Base-by-base conservation (phyloP, 1,139 yeast genomes). In the Geotrichum macrosporum region DNA sequence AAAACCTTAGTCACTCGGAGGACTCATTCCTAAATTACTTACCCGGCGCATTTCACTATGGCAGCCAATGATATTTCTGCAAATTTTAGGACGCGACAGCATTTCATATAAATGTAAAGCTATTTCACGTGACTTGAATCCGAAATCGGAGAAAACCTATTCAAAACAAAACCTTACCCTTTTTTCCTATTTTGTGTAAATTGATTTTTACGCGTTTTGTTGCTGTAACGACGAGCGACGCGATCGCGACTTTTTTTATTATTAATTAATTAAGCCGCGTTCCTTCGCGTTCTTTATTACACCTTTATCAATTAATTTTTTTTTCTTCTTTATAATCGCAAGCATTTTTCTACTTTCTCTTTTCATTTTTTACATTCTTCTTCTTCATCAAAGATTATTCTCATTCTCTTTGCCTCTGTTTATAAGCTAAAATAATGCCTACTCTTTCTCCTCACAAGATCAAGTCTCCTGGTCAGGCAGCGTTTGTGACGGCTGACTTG, bases 401-500 rank as follows among this genome's bases (percentile, higher is more conserved):
- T n/a, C 19, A 9, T 16, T 18, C 19, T 9, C 19, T 15, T 35
- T 12, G n/a, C 22, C 26, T 13, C n/a, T 12, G 12, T 20, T 35
- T 4, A 22, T 10, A 41, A 12, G 5, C 22, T 27, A 18, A 8
- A 5, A 16, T 18, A 27, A 37, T 37, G 41, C 41, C 41, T 37
- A 27, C 33, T 21, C 19, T 37, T 4, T 18, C 41, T 19, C 22
- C 34, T 29, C 41, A 19, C 3, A 29, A 37, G 16, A 18, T 21
- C 3, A 10, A 8, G 6, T 12, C n/a, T 10, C n/a, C 15, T 16
- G 20, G 20, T 18, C 22, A 10, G 15, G 33, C 18, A 24, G 27
- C 46, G 3, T 44, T 19, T 33, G 32, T 44, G 15, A 41, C 44
- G 1, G 35, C 44, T 13, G 51, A 48, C 34, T 31, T 44, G 27